A percentile compares a stretch with the other conserved stretches of the same genome.
Evolutionary conservation across 116 monocot genomes (phyloP).

Genomic region (Zostera marina): DNA sequence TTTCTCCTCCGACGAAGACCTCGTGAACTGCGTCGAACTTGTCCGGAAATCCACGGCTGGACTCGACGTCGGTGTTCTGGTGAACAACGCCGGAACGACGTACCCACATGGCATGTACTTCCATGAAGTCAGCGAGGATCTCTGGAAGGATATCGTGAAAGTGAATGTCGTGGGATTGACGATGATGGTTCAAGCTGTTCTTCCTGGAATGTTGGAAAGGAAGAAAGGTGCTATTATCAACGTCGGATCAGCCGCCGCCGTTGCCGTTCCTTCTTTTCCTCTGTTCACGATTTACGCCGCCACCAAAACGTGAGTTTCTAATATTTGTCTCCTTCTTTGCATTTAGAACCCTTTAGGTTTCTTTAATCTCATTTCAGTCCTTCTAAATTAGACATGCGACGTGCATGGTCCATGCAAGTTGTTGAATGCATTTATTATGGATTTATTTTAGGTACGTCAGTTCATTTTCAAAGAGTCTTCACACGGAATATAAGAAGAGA

Average conservation of each 20-base stretch:
- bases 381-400: too few relatives aligned
- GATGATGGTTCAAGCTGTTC: slow-evolving; percentile 17
- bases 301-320: slow-evolving; percentile 41
- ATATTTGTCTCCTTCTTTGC: too few relatives aligned
- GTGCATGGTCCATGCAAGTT: too few relatives aligned
- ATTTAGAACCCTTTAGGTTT: too few relatives aligned
- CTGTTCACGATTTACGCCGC: slow-evolving; percentile 38
- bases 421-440: too few relatives aligned
- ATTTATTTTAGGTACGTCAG: slow-evolving; percentile 20
- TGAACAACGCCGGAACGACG: slow-evolving; percentile 39
- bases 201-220: slow-evolving; percentile 33
- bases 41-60: slow-evolving; percentile 15
- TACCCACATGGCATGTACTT: slow-evolving; percentile 21
- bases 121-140: slow-evolving; percentile 29
- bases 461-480: slow-evolving; percentile 24
- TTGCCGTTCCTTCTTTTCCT: slow-evolving; percentile 34
- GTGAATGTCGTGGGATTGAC: slow-evolving; percentile 39
- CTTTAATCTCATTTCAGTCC: too few relatives aligned
- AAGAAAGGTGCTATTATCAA: slow-evolving; percentile 33
- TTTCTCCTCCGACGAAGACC: neutral
- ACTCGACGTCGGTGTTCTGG: slow-evolving; percentile 38
- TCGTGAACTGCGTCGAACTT: neutral
- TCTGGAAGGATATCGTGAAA: slow-evolving; percentile 20
- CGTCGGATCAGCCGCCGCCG: slow-evolving; percentile 37
- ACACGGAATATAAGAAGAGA: slow-evolving; percentile 23